Conservation (phyloP, 768 basidiomycete species). For the Suillus weaverae region DNA sequence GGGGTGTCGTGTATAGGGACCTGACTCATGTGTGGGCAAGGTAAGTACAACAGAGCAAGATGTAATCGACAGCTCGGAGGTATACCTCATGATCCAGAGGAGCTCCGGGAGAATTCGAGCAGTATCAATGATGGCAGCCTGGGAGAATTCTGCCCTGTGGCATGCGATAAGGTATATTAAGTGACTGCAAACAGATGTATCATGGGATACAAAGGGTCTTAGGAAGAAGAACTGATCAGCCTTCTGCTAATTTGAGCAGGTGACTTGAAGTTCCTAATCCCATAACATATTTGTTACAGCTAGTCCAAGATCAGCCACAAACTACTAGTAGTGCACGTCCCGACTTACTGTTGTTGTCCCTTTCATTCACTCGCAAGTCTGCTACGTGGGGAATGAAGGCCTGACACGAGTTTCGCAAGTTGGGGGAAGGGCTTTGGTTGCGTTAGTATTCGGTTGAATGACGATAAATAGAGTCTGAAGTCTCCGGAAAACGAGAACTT, state of each 20-base stretch:
- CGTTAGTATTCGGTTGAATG: too few species aligned
- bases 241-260: too few species aligned
- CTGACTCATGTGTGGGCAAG: constrained; percentile 18
- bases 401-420: too few species aligned
- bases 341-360: too few species aligned
- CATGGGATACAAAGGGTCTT: not conserved
- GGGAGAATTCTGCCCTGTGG: constrained; percentile 7
- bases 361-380: too few species aligned
- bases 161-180: constrained; percentile 3
- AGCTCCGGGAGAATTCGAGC: not conserved
- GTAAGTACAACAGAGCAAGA: constrained; percentile 8
- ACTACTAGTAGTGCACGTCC: too few species aligned
- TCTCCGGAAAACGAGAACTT: too few species aligned
- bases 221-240: too few species aligned
- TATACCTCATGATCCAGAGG: constrained; percentile 9
- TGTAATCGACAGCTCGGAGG: not conserved
- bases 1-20: constrained; percentile 37
- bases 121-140: constrained; percentile 11
- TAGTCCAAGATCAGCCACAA: not conserved
- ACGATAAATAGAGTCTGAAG: too few species aligned
- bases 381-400: too few species aligned
- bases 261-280: too few species aligned
- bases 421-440: too few species aligned
- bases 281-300: not conserved
- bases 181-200: constrained; percentile 6